Percentiles rank a stretch among this genome's conserved stretches.
phyloP scores from a whole-genome alignment of 257 asterid species.

The Nicotiana tabacum region DNA sequence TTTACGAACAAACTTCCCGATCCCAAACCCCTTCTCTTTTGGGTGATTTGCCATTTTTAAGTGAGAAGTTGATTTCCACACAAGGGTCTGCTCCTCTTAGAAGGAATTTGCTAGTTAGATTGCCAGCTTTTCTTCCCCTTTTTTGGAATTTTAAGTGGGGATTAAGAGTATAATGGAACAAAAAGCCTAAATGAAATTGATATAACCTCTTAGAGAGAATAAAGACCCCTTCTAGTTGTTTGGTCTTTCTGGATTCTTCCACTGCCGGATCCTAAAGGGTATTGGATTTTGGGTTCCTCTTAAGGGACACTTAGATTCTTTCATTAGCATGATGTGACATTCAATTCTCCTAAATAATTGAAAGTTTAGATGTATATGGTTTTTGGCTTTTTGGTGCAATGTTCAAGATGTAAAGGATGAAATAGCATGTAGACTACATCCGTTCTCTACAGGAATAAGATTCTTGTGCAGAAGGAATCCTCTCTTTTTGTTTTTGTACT shows the following conservation, averaged over 20 bases:
- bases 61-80: neutral
- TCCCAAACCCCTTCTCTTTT: neutral
- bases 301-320: neutral
- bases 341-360: neutral
- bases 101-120: neutral
- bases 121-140: neutral
- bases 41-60: neutral
- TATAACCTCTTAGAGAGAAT: neutral
- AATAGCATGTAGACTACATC: no score
- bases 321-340: neutral
- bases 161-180: neutral
- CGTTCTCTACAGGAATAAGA: no score
- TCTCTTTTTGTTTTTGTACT: no score
- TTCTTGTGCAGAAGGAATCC: no score
- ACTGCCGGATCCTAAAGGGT: constrained; percentile 1
- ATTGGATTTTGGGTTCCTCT: neutral
- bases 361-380: no score
- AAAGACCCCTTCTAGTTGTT: neutral
- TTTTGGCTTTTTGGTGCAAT: no score
- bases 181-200: neutral
- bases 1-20: neutral
- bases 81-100: neutral
- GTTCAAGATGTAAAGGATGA: no score
- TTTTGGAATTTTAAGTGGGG: neutral
- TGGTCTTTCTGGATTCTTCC: neutral